Percentiles rank a stretch among this genome's conserved stretches.
phyloP scores from a whole-genome alignment of 768 basidiomycete genomes.

The Glaciozyma antarctica region DNA sequence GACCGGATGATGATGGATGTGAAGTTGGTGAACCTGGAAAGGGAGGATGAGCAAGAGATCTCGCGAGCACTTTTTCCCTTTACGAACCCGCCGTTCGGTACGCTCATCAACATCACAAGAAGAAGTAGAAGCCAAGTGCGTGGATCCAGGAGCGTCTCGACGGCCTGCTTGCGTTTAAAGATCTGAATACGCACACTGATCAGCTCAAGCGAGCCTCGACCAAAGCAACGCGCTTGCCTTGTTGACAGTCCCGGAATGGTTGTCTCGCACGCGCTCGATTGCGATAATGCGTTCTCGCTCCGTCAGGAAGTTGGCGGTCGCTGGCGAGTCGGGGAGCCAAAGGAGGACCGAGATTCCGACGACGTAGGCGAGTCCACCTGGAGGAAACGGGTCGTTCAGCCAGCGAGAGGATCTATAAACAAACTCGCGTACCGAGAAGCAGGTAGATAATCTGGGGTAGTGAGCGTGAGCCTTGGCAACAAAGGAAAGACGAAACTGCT shows the following conservation, averaged over 20 bases:
- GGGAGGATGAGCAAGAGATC: neutral
- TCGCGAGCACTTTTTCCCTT: too few relatives aligned
- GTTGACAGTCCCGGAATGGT: conserved; percentile 55
- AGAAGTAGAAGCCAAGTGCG: conserved; percentile 58
- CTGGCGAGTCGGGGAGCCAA: conserved; percentile 58
- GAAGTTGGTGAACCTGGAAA: conserved; percentile 5
- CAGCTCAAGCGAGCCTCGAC: neutral
- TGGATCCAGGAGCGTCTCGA: conserved; percentile 52
- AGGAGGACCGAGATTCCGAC: conserved; percentile 52
- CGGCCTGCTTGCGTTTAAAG: conserved; percentile 52
- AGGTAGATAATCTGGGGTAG: conserved; percentile 12
- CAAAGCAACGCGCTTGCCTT: conserved; percentile 38
- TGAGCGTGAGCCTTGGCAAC: too few relatives aligned
- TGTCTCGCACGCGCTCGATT: conserved; percentile 58
- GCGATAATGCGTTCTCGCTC: conserved; percentile 55
- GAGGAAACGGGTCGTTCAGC: too few relatives aligned
- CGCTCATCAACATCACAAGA: conserved; percentile 39
- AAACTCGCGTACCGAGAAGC: conserved; percentile 8
- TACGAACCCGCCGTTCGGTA: conserved; percentile 47
- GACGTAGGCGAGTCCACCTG: conserved; percentile 54
- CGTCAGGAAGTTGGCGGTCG: conserved; percentile 51
- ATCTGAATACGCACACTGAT: neutral
- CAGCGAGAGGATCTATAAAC: too few relatives aligned
- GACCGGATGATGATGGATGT: conserved; percentile 21
- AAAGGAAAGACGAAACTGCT: conserved; percentile 8